Evolutionary conservation across 192 early-diverging fungal genomes (phyloP).

Genomic region (Phlyctochytrium planicorne): DNA sequence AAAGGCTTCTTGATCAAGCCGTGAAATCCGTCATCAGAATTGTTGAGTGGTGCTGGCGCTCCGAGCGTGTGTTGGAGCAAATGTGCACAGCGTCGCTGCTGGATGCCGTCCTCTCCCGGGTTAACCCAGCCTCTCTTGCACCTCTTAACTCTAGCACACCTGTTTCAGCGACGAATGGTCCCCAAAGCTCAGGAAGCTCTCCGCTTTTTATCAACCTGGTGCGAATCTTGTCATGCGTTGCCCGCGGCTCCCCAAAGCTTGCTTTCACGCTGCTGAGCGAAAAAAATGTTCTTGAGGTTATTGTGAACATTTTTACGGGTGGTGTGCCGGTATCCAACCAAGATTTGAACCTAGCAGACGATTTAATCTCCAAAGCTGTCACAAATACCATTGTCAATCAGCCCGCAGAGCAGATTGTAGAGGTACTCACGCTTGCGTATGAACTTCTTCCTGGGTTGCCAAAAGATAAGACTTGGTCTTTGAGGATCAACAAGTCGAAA

Average conservation of each 20-base stretch:
- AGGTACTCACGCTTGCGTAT: constrained; percentile 56
- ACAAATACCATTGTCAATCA: constrained; percentile 26
- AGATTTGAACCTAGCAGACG: no score
- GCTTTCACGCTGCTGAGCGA: constrained; percentile 23
- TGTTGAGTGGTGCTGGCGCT: constrained; percentile 58
- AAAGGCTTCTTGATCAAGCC: constrained; percentile 69
- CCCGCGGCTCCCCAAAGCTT: constrained; percentile 54
- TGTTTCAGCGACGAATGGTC: neutral
- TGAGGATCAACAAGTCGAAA: constrained; percentile 17
- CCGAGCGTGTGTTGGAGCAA: constrained; percentile 53
- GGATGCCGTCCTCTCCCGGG: constrained; percentile 51
- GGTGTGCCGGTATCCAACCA: no score
- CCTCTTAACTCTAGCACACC: constrained; percentile 20
- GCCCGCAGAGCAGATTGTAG: constrained; percentile 52
- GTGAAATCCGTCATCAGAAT: constrained; percentile 66
- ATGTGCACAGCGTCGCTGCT: constrained; percentile 60
- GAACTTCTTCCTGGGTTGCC: constrained; percentile 64
- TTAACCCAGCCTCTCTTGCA: constrained; percentile 45
- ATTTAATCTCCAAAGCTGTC: no score
- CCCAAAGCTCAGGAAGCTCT: neutral
- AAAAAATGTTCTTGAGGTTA: constrained; percentile 17
- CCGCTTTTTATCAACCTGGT: constrained; percentile 54
- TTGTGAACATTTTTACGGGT: constrained; percentile 27
- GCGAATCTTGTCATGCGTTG: constrained; percentile 53
- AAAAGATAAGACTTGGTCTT: constrained; percentile 37